Evolutionary conservation across 345 rosid genomes (phyloP).

Genomic region (Erysimum cheiranthoides): DNA sequence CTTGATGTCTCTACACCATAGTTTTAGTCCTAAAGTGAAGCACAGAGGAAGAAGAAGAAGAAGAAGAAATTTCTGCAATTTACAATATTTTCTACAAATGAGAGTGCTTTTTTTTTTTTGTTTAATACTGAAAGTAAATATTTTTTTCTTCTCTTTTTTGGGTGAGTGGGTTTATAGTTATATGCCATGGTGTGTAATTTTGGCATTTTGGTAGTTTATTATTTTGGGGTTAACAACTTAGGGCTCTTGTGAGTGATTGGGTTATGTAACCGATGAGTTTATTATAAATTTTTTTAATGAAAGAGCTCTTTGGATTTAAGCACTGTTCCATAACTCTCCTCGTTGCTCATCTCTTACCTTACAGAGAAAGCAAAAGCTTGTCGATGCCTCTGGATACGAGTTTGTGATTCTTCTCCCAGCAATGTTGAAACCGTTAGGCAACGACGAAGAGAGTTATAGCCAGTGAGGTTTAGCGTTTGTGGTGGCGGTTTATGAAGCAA

Average conservation of each 20-base stretch:
- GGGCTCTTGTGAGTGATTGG: slow-evolving; percentile 38
- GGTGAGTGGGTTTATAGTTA: slow-evolving; percentile 35
- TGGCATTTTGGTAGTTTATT: slow-evolving; percentile 43
- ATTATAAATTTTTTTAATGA: neutral
- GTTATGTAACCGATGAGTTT: slow-evolving; percentile 34
- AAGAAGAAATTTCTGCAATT: slow-evolving; percentile 30
- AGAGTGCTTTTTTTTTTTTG: slow-evolving; percentile 14
- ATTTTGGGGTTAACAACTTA: slow-evolving; percentile 27
- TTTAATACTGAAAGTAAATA: slow-evolving; percentile 38
- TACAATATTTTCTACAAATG: neutral
- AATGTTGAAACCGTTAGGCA: no score
- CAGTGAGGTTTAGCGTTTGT: no score
- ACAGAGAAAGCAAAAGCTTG: no score
- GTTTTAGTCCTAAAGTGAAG: slow-evolving; percentile 38
- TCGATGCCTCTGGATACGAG: no score
- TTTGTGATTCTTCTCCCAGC: no score
- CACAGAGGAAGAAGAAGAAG: slow-evolving; percentile 28
- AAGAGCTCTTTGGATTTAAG: neutral
- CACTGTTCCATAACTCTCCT: no score
- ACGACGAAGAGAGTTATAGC: no score
- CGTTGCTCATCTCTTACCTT: no score
- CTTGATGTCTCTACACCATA: slow-evolving; percentile 48
- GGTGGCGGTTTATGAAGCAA: no score
- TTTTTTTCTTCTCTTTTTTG: neutral
- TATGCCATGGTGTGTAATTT: slow-evolving; percentile 35